Percentiles rank a stretch among this genome's conserved stretches.
These are phyloP conservation scores for Sugiyamaella paludigena DNA, from an alignment of 1,139 yeast genomes.

Conservation along the genomic window DNA sequence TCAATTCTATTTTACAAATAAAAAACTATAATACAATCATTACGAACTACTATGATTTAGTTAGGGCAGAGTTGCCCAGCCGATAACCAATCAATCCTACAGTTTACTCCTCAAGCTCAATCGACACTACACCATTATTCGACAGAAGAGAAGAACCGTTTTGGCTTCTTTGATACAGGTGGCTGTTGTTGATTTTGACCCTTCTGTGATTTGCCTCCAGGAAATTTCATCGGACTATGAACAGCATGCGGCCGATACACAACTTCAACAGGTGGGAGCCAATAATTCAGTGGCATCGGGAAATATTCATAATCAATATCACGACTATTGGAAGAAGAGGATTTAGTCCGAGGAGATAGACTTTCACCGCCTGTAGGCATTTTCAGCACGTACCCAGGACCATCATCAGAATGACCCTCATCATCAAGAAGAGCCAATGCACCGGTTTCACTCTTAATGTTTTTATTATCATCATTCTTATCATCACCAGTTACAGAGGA, in stretches of 20 bases:
- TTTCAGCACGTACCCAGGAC: slow-evolving; percentile 14
- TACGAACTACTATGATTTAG: not conserved
- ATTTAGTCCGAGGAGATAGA: slow-evolving; percentile 10
- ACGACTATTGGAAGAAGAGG: slow-evolving; percentile 5
- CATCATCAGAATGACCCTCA: slow-evolving; percentile 12
- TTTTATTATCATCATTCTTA: not conserved
- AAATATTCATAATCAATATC: slow-evolving; percentile 48
- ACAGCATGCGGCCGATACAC: slow-evolving; percentile 61
- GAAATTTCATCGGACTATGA: slow-evolving; percentile 41
- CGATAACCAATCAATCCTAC: no score
- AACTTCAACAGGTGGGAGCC: slow-evolving; percentile 58
- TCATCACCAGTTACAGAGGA: no score
- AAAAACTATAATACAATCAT: not conserved
- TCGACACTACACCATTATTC: slow-evolving; percentile 27
- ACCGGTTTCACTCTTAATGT: slow-evolving; percentile 3
- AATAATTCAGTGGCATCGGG: slow-evolving; percentile 56
- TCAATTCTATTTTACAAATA: not conserved
- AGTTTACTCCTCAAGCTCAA: no score
- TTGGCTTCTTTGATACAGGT: slow-evolving; percentile 23
- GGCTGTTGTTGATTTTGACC: slow-evolving; percentile 16
- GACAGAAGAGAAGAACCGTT: slow-evolving; percentile 46
- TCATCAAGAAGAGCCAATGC: slow-evolving; percentile 14
- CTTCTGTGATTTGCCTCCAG: slow-evolving; percentile 20
- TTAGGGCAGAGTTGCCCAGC: no score
- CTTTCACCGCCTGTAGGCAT: slow-evolving; percentile 12